A percentile compares a stretch with the other conserved stretches of the same genome.
phyloP scores from a whole-genome alignment of 352 stramenopile species.

The Globisporangium spiculum region DNA sequence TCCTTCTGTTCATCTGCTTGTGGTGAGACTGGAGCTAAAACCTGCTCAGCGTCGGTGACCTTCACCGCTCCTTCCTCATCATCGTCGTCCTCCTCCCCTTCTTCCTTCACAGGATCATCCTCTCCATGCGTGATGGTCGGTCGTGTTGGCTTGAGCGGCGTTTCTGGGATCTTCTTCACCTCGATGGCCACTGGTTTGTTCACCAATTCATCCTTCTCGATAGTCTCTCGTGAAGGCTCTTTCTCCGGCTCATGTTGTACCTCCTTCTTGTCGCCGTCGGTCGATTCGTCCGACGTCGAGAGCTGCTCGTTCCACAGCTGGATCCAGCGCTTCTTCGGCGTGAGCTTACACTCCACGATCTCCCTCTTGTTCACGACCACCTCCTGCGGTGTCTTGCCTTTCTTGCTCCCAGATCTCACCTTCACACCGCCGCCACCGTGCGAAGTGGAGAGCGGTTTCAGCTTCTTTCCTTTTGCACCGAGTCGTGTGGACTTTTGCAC shows the following conservation, averaged over 20 bases:
- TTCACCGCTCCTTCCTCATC: conserved; percentile 10
- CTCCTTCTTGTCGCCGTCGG: background rate
- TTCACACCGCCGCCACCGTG: background rate
- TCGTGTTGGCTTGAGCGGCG: background rate
- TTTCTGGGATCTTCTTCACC: conserved; percentile 6
- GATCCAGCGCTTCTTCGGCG: conserved; percentile 81
- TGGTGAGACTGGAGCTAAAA: background rate
- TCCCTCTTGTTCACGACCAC: conserved; percentile 9
- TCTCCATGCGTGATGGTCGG: conserved; percentile 13
- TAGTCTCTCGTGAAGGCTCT: conserved; percentile 9
- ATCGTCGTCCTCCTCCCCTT: conserved; percentile 10
- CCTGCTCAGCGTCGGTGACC: background rate
- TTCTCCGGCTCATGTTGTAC: conserved; percentile 10
- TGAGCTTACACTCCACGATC: conserved; percentile 36
- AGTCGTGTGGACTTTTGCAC: conserved; percentile 20
- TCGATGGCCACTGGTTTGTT: background rate
- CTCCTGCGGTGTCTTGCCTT: conserved; percentile 9
- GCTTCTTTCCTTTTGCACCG: conserved; percentile 32
- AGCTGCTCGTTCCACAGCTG: conserved; percentile 62
- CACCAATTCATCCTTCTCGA: background rate
- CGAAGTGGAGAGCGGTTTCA: conserved; percentile 33
- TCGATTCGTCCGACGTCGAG: conserved; percentile 17
- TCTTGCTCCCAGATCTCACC: conserved; percentile 19
- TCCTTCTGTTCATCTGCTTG: conserved; percentile 18
- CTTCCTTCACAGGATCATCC: conserved; percentile 4